phyloP scores from a whole-genome alignment of 2,329 filamentous ascomycete species.

The Penicillium italicum region DNA sequence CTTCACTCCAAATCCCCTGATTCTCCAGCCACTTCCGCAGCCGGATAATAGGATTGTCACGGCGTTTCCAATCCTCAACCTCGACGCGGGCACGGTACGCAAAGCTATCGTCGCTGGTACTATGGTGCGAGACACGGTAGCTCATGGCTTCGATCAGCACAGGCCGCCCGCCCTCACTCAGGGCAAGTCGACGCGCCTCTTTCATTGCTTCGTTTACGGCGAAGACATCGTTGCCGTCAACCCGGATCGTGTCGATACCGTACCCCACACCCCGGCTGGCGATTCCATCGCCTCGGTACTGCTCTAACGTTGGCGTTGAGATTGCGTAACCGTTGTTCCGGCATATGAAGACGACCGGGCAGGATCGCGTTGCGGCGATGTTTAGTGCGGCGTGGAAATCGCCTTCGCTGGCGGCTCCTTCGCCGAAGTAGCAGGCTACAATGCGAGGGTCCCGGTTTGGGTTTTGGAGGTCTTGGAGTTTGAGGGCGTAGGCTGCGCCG shows the following conservation, averaged over 20 bases:
- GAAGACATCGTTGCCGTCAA: constrained; percentile 93
- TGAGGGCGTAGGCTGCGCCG: constrained; percentile 82
- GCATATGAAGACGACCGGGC: constrained; percentile 84
- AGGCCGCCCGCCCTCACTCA: constrained; percentile 74
- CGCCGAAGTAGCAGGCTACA: constrained; percentile 82
- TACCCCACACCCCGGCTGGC: constrained; percentile 83
- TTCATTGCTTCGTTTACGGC: constrained; percentile 78
- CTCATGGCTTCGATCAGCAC: constrained; percentile 94
- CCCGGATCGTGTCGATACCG: constrained; percentile 87
- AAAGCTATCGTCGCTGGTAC: constrained; percentile 93
- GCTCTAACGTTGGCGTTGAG: constrained; percentile 81
- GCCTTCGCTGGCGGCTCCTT: constrained; percentile 84
- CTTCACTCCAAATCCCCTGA: constrained; percentile 78
- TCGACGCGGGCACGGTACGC: constrained; percentile 91
- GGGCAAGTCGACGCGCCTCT: constrained; percentile 71
- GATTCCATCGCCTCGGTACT: constrained; percentile 88
- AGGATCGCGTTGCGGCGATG: constrained; percentile 83
- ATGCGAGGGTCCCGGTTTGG: constrained; percentile 65
- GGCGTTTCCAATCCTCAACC: constrained; percentile 88
- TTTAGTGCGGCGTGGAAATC: constrained; percentile 91
- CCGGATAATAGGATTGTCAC: constrained; percentile 83
- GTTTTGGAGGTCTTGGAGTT: constrained; percentile 71
- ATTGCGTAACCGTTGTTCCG: constrained; percentile 93
- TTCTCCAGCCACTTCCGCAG: constrained; percentile 88
- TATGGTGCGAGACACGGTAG: constrained; percentile 97